Conservation (phyloP, 2,329 filamentous ascomycete species). For the Trichoderma sp. region DNA sequence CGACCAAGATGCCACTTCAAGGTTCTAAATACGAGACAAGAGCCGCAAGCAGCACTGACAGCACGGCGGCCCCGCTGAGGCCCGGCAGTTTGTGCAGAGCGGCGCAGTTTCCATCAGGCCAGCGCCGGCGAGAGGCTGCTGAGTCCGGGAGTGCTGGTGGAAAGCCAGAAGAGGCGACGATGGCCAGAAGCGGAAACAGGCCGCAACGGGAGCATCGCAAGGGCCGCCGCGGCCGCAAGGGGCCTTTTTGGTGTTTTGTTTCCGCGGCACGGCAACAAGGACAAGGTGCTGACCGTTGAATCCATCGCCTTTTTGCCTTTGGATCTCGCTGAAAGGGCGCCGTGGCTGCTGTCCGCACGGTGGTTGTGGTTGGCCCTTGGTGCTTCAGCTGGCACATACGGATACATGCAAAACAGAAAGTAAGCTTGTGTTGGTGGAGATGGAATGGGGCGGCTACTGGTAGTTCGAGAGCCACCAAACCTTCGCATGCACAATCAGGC, state of each 20-base stretch:
- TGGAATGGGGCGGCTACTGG: neutral
- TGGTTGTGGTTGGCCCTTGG: conserved; percentile 11
- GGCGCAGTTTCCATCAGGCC: neutral
- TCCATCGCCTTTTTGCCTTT: neutral
- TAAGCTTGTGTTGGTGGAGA: conserved; percentile 12
- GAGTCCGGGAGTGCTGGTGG: neutral
- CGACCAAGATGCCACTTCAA: conserved; percentile 5
- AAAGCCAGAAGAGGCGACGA: neutral
- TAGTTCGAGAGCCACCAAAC: conserved; percentile 5
- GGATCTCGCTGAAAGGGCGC: neutral
- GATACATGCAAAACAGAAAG: neutral
- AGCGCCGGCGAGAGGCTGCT: neutral
- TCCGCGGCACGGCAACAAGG: neutral
- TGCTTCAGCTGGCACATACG: neutral
- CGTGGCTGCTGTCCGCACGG: conserved; percentile 13
- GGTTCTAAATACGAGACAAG: conserved; percentile 22
- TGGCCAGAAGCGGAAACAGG: neutral
- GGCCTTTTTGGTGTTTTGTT: neutral
- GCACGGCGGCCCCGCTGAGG: conserved; percentile 4
- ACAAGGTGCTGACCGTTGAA: neutral
- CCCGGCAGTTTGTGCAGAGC: neutral
- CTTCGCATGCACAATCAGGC: neutral
- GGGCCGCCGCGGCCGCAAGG: neutral
- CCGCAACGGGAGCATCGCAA: conserved; percentile 14
- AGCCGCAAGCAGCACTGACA: conserved; percentile 23